These are phyloP conservation scores for Jacaranda mimosifolia DNA, from an alignment of 257 asterid genomes.

Conservation along the genomic window DNA sequence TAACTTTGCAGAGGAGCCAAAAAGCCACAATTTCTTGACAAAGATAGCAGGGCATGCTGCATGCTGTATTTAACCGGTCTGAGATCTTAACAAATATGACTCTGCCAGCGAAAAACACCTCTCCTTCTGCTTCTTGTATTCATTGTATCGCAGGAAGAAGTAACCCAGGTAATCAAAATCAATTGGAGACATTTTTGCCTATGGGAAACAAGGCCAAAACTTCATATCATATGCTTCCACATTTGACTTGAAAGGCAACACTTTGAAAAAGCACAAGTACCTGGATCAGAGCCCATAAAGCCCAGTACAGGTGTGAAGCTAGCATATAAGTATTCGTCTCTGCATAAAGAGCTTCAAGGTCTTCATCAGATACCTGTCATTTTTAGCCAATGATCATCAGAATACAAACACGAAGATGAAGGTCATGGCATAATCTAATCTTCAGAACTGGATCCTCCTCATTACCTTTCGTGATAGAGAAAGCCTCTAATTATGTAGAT, in stretches of 20 bases:
- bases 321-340: constrained; percentile 84
- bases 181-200: constrained; percentile 96
- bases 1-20: background rate
- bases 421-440: constrained; percentile 13
- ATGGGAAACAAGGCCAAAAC: constrained; percentile 34
- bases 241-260: background rate
- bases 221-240: constrained; percentile 27
- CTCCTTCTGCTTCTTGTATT: constrained; percentile 81
- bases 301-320: constrained; percentile 94
- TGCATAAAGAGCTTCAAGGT: constrained; percentile 70
- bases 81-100: constrained; percentile 43
- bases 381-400: constrained; percentile 23
- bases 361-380: constrained; percentile 68
- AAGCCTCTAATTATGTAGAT: background rate
- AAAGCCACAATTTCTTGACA: background rate
- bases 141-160: constrained; percentile 76
- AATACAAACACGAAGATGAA: constrained; percentile 12
- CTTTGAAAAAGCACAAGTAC: constrained; percentile 44
- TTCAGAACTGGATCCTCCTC: background rate
- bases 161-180: constrained; percentile 85
- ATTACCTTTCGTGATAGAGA: background rate
- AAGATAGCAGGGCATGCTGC: background rate
- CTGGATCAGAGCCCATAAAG: constrained; percentile 97
- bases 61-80: constrained; percentile 27
- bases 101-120: constrained; percentile 53